Base-by-base conservation (phyloP, 2,329 filamentous ascomycete genomes). In the Colletotrichum acutatum region DNA sequence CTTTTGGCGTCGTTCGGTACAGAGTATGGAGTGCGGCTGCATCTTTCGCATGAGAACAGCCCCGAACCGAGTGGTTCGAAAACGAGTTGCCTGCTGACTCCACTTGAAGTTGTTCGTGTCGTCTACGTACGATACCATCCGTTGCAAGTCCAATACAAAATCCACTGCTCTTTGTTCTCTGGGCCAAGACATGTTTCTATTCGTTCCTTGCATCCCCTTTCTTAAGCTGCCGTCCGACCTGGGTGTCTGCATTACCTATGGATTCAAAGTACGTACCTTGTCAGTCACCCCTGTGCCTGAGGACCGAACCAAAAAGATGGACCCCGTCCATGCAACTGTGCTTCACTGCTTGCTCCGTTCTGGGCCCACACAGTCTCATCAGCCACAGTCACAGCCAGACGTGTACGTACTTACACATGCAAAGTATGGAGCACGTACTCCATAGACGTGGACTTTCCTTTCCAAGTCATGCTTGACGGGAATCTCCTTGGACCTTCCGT, bases 11-110 rank as follows among this genome's bases (percentile, higher is more conserved):
- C 19, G 64, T 68, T 68, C 49, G 49, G 42, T 19, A 56, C 46
- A 6, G 32, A 12, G 12, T 34, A 34, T 34, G 32, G 32, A 34
- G 14, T 42, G 12, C 14, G 37, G 37, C 37, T 42, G 14, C 59
- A 42, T 24, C 24, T 63, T 57, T 58, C 58, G 68, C 71, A 72
- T 74, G 57, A 72, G 57, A 63, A 71, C 57, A 53, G 61, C 37
- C 61, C 62, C 19, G n/a, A 19, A 49, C 11, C 30, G 8, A 32
- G 46, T 65, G 66, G 30, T 37, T 70, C 34, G 34, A 24, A 26
- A 61, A 14, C 32, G 12, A 62, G 42, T 11, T 22, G 16, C 1
- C 30, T 3, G 24, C 8, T 49, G 16, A 46, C 42, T 49, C 19
- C 16, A 7, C 19, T 22, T 9, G 12, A 11, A 22, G 42, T 52